phyloP scores from a whole-genome alignment of 768 basidiomycete genomes.

The Agrocybe praecox region DNA sequence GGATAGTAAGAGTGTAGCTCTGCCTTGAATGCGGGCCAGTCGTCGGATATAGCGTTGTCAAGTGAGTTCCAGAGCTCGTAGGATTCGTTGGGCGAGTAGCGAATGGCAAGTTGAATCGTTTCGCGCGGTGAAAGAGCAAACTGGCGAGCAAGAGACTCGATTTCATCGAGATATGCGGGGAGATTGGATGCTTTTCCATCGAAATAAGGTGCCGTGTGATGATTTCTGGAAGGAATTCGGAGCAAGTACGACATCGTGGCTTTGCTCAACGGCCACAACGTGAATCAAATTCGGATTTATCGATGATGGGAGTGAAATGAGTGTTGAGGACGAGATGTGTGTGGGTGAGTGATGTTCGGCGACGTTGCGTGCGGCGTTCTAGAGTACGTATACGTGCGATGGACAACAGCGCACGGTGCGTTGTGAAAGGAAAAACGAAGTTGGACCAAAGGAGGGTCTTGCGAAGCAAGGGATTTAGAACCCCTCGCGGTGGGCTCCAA shows the following conservation, averaged over 20 bases:
- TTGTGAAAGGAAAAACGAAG: too few species aligned
- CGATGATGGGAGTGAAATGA: background rate
- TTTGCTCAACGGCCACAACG: background rate
- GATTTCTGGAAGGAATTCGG: background rate
- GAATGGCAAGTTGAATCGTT: background rate
- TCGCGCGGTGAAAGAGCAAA: background rate
- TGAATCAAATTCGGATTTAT: background rate
- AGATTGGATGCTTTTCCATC: background rate
- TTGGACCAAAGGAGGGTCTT: background rate
- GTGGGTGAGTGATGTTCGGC: too few species aligned
- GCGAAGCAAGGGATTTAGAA: background rate
- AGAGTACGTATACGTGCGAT: too few species aligned
- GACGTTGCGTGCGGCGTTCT: too few species aligned
- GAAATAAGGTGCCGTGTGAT: background rate
- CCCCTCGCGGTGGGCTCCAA: constrained; percentile 15
- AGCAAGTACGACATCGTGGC: background rate
- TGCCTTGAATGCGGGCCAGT: constrained; percentile 1
- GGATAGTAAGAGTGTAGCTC: constrained; percentile 2
- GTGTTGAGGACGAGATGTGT: background rate
- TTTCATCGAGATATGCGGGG: background rate
- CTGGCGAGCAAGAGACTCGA: background rate
- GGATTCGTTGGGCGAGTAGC: background rate
- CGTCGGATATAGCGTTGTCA: background rate
- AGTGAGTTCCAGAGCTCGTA: constrained; percentile 2
- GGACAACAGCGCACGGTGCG: too few species aligned